Evolutionary conservation across 2,329 filamentous ascomycete species (phyloP).

Genomic region (Cordyceps fumosorosea): DNA sequence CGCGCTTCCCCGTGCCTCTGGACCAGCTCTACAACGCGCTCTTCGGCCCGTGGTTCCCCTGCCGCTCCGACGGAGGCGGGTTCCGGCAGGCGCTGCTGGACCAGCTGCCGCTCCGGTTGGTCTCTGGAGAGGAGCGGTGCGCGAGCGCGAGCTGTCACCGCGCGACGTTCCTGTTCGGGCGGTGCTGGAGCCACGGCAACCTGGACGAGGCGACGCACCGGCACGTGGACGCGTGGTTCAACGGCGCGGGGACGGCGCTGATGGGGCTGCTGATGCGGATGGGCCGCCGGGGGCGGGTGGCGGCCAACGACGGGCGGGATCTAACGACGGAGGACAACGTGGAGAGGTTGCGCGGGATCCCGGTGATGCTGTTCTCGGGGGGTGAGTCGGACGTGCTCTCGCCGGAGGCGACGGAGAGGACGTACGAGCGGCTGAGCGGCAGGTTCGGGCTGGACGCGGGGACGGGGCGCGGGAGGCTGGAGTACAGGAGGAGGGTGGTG

Average conservation of each 20-base stretch:
- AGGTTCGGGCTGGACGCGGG: slow-evolving; percentile 36
- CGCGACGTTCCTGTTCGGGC: slow-evolving; percentile 52
- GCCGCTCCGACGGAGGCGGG: not conserved
- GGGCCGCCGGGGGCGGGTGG: slow-evolving; percentile 44
- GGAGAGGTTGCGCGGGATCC: slow-evolving; percentile 42
- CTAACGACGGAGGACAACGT: slow-evolving; percentile 47
- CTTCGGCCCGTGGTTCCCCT: not conserved
- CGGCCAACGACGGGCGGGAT: slow-evolving; percentile 41
- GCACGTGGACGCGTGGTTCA: slow-evolving; percentile 55
- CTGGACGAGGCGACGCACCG: slow-evolving; percentile 60
- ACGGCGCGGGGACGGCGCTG: slow-evolving; percentile 54
- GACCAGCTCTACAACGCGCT: not conserved
- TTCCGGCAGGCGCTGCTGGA: slow-evolving; percentile 25
- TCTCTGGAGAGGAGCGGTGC: slow-evolving; percentile 52
- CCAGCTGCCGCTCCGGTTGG: slow-evolving; percentile 51
- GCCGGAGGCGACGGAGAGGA: slow-evolving; percentile 45
- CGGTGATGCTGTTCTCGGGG: slow-evolving; percentile 50
- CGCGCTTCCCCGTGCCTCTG: slow-evolving; percentile 48
- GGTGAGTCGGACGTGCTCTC: slow-evolving; percentile 50
- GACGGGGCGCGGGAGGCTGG: slow-evolving; percentile 24
- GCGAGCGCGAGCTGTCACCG: slow-evolving; percentile 57
- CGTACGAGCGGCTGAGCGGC: slow-evolving; percentile 46
- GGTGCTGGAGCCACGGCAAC: slow-evolving; percentile 56
- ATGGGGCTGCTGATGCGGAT: slow-evolving; percentile 51
- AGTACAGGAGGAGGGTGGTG: slow-evolving; percentile 47